Base-by-base conservation (phyloP, 257 asterid species). In the Gardenia jasminoides region DNA sequence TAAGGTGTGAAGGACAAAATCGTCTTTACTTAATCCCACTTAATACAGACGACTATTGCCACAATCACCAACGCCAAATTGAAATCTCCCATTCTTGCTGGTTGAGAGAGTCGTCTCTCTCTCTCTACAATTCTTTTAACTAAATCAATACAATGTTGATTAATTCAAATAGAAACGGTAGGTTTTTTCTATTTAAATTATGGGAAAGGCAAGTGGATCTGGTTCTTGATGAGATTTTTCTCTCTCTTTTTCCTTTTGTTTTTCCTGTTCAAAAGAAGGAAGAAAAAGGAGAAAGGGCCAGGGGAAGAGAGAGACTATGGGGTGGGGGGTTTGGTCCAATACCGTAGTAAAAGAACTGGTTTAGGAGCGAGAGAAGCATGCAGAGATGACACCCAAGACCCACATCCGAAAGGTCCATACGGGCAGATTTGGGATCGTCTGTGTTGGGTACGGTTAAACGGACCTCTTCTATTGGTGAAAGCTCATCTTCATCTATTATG, bases 31-130 rank as follows among this genome's bases (percentile, higher is more conserved):
- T n/a, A n/a, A n/a, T n/a, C n/a, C n/a, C n/a, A n/a, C n/a, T n/a
- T n/a, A 39, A 93, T 92, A 78, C 96, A 94, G 4, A 96, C 94
- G 77, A 96, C 78, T 50, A 96, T 89, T 73, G 98, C 99, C 1
- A 96, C 97, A 80, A 96, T 88, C 85, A 93, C 92, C 84, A 96
- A 86, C 68, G 98, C 98, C 72, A 96, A 79, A 86, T 93, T 96
- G 95, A 96, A 96, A 92, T 96, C 98, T 85, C 97, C 98, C 99
- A 96, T 96, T 81, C 46, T 72, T 9, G 80, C 73, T 79, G 86
- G 85, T 52, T 10, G 78, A 73, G 82, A 65, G 78, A 72, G 78
- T 67, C 77, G 26, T 56, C 82, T 44, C 78, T 48, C n/a, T n/a
- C 67, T 72, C 78, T 46, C 30, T 69, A 73, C 33, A 39, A 15